phyloP scores from a whole-genome alignment of 2,329 filamentous ascomycete species.

The Ophiocordyceps sinensis region DNA sequence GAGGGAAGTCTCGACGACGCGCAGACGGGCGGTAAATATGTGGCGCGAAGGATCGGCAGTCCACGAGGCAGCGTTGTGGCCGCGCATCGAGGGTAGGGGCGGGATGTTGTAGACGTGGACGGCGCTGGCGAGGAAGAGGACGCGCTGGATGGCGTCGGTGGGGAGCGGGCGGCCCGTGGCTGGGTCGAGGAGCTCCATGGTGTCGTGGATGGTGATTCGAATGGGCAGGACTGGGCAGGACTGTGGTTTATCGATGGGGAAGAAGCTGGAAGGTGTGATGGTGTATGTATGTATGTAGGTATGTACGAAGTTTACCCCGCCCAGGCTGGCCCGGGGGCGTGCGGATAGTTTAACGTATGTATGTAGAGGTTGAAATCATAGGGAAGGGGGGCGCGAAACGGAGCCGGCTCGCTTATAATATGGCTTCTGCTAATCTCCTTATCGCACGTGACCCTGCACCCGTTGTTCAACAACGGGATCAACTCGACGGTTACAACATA shows the following conservation, averaged over 20 bases:
- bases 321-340: no score
- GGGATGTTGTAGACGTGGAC: conserved; percentile 85
- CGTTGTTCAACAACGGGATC: no score
- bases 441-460: no score
- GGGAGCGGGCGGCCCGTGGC: conserved; percentile 55
- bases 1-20: conserved; percentile 53
- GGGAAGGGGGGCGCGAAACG: no score
- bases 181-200: conserved; percentile 55
- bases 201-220: conserved; percentile 1
- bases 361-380: no score
- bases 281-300: no score
- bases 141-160: conserved; percentile 65
- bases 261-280: neutral
- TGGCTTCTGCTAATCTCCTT: no score
- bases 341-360: no score
- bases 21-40: conserved; percentile 75
- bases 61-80: conserved; percentile 67
- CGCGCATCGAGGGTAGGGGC: conserved; percentile 61
- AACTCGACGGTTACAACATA: no score
- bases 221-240: neutral
- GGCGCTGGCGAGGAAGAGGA: conserved; percentile 60
- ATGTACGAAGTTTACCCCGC: no score
- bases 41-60: conserved; percentile 55
- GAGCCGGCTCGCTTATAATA: no score
- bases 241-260: neutral